Evolutionary conservation across 805 yeast genomes (phyloP), one percentile per base, ranked within the genome.

Genomic region (Candida peoriensis): DNA sequence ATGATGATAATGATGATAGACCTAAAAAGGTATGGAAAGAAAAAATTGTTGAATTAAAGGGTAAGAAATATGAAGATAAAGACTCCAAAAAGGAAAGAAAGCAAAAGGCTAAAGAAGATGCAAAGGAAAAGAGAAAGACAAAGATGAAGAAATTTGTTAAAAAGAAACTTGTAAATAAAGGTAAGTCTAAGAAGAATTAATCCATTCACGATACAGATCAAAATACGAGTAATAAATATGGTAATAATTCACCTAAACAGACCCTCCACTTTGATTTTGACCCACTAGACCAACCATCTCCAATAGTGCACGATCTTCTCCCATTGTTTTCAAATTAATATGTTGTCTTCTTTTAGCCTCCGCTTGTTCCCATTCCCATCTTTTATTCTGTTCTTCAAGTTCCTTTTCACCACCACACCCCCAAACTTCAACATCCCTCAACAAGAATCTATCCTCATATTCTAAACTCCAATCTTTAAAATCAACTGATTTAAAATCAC

Each of bases 291-390:
- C 81, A 0, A 86, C 96, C 86, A 89, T 72, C 46, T 88, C 97
- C 42, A 89, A 60, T 31, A 89, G 64, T 1, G 96, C 95, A 37
- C 87, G 60, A 34, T 87, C 96, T 48, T 89, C 97, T 2, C 84
- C 83, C 45, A 82, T 53, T 37, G 71, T 73, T 34, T 72, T 68
- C 21, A 79, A 45, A 50, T 88, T 86, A 3, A 88, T 72, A 20
- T 74, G 68, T 48, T 81, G 82, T 34, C 97, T 66, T 24, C 87
- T 79, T 46, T 77, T 72, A 0, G 95, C 95, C 54, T 87, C 96
- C 32, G 76, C 66, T 51, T 81, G 82, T 53, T 90, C 97, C 96
- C 96, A 88, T 47, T 81, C 88, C 93, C 95, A 83, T 40, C 73
- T 72, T 48, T 73, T 75, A 30, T 70, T 64, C 58, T 89, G 96